Evolutionary conservation across 768 basidiomycete species (phyloP).

Genomic region (Tylopilus sp.): DNA sequence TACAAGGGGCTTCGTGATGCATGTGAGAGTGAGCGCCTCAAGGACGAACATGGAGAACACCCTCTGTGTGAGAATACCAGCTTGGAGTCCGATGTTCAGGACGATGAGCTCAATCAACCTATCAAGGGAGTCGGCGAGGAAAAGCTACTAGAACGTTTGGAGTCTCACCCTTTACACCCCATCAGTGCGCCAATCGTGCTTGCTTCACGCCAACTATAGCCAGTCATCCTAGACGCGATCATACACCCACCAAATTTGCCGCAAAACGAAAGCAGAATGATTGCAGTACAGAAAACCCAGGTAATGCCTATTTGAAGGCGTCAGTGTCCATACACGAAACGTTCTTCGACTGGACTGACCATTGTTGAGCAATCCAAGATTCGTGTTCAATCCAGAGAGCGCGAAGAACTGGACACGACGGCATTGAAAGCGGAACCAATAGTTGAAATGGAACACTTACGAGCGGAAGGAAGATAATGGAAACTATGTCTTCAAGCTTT

Average conservation of each 20-base stretch:
- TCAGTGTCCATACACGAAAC: background rate
- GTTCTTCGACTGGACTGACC: constrained; percentile 38
- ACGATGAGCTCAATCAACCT: constrained; percentile 93
- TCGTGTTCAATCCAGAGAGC: constrained; percentile 83
- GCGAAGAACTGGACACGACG: constrained; percentile 74
- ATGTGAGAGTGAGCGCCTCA: constrained; percentile 77
- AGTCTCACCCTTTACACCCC: constrained; percentile 85
- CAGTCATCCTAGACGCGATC: constrained; percentile 58
- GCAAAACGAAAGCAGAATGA: constrained; percentile 71
- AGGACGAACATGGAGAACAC: constrained; percentile 97
- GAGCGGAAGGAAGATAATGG: constrained; percentile 85
- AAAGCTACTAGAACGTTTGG: background rate
- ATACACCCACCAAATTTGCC: constrained; percentile 91
- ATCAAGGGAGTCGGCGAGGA: background rate
- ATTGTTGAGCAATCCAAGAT: constrained; percentile 79
- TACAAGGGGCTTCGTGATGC: constrained; percentile 80
- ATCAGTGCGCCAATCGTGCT: constrained; percentile 87
- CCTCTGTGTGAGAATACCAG: constrained; percentile 67
- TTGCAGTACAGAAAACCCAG: constrained; percentile 86
- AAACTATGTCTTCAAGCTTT: constrained; percentile 94
- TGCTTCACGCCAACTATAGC: constrained; percentile 79
- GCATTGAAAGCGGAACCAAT: background rate
- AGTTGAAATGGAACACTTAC: constrained; percentile 36
- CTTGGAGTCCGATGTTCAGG: constrained; percentile 86
- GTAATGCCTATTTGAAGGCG: constrained; percentile 49